Conservation (phyloP, 1,139 yeast species). For the Diutina pseudorugosa region DNA sequence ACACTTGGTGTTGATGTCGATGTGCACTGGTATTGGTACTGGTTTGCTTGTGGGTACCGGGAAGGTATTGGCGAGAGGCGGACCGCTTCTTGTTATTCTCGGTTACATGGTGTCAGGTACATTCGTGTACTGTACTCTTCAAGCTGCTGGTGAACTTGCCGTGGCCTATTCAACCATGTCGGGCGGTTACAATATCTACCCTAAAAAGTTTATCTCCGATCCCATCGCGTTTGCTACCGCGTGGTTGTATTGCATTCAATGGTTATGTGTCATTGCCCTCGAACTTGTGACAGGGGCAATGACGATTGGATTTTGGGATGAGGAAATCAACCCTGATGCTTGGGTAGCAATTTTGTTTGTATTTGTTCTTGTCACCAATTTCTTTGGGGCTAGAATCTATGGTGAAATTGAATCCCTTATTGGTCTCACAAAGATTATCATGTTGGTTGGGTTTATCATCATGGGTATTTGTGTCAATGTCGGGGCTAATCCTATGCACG, state of each 20-base stretch:
- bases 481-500: conserved; percentile 30
- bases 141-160: conserved; percentile 4
- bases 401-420: conserved; percentile 33
- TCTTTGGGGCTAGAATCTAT: conserved; percentile 33
- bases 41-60: conserved; percentile 28
- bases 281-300: conserved; percentile 71
- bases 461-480: conserved; percentile 27
- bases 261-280: conserved; percentile 66
- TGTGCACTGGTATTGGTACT: conserved; percentile 25
- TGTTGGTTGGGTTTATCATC: conserved; percentile 31
- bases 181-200: conserved; percentile 1
- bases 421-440: conserved; percentile 29
- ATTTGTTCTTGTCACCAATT: conserved; percentile 23
- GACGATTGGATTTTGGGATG: conserved; percentile 38
- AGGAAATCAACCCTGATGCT: conserved; percentile 24
- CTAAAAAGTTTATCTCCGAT: conserved; percentile 29
- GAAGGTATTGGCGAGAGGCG: conserved; percentile 16
- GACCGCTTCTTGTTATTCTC: conserved; percentile 1
- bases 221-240: conserved; percentile 1
- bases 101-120: conserved; percentile 1
- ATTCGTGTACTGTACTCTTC: conserved; percentile 3
- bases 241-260: conserved; percentile 40
- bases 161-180: conserved; percentile 7
- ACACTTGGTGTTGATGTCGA: conserved; percentile 22
- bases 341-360: conserved; percentile 33